Conservation (phyloP, 345 rosid species). For the Syzygium grande region DNA sequence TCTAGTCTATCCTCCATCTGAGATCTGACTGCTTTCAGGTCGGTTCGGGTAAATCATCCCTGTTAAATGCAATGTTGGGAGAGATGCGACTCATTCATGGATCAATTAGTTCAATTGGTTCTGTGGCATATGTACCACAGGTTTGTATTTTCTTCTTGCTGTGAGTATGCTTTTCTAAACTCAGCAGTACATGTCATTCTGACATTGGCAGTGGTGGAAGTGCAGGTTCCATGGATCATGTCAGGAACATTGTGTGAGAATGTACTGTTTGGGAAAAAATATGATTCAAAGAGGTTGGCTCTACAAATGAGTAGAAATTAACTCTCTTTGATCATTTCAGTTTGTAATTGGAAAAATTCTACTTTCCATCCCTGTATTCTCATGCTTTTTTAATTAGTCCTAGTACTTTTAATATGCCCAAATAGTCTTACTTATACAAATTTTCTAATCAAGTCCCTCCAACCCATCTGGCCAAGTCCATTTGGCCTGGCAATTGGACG, state of each 20-base stretch:
- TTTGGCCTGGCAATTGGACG: not conserved
- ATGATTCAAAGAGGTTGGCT: conserved; percentile 55
- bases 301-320: not conserved
- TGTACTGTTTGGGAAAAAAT: conserved; percentile 56
- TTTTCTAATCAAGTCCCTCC: not conserved
- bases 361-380: not conserved
- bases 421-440: not conserved
- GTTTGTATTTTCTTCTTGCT: conserved; percentile 22
- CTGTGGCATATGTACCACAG: conserved; percentile 86
- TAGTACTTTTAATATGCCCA: not conserved
- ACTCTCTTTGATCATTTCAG: not conserved
- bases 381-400: not conserved
- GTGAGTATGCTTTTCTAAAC: not conserved
- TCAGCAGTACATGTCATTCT: conserved; percentile 5
- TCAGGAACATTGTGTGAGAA: conserved; percentile 84
- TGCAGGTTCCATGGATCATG: conserved; percentile 86
- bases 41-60: conserved; percentile 93
- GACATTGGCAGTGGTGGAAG: conserved; percentile 9
- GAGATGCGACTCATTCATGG: conserved; percentile 64
- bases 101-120: conserved; percentile 44
- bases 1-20: not conserved
- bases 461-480: not conserved
- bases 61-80: conserved; percentile 62
- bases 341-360: not conserved
- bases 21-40: conserved; percentile 42